These are phyloP conservation scores for Ceratocystiopsis sp. DNA, from an alignment of 2,329 filamentous ascomycete genomes.

Conservation along the genomic window DNA sequence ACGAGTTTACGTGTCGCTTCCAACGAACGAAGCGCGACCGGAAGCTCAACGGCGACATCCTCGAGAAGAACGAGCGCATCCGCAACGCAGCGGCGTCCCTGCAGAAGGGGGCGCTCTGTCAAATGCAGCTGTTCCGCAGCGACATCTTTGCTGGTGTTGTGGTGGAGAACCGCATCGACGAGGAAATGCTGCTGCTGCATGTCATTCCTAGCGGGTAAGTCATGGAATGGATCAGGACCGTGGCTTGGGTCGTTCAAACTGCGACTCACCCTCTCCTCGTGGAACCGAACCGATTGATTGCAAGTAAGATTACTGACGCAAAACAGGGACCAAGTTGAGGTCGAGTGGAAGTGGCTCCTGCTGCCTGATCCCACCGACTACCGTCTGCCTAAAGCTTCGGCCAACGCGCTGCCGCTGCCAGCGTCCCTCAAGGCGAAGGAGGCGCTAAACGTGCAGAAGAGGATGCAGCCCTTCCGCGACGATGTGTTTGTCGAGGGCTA, in stretches of 20 bases:
- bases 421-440: slow-evolving; percentile 44
- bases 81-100: slow-evolving; percentile 50
- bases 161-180: slow-evolving; percentile 61
- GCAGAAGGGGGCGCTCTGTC: slow-evolving; percentile 59
- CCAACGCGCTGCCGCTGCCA: slow-evolving; percentile 55
- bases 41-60: slow-evolving; percentile 47
- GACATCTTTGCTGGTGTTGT: slow-evolving; percentile 87
- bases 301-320: slow-evolving; percentile 24
- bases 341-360: slow-evolving; percentile 72
- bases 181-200: slow-evolving; percentile 63
- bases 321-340: slow-evolving; percentile 51
- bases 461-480: slow-evolving; percentile 44
- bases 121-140: slow-evolving; percentile 67
- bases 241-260: too few relatives aligned
- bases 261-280: too few relatives aligned
- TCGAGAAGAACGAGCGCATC: slow-evolving; percentile 56
- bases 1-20: slow-evolving; percentile 88
- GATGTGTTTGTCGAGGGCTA: slow-evolving; percentile 51
- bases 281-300: too few relatives aligned
- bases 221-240: too few relatives aligned
- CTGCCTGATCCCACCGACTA: slow-evolving; percentile 56
- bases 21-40: slow-evolving; percentile 78
- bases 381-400: slow-evolving; percentile 56
- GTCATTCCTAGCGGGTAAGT: slow-evolving; percentile 71
- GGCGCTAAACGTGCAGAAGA: slow-evolving; percentile 50